Evolutionary conservation across 805 yeast species (phyloP).

Genomic region (Nakazawaea ishiwadae): DNA sequence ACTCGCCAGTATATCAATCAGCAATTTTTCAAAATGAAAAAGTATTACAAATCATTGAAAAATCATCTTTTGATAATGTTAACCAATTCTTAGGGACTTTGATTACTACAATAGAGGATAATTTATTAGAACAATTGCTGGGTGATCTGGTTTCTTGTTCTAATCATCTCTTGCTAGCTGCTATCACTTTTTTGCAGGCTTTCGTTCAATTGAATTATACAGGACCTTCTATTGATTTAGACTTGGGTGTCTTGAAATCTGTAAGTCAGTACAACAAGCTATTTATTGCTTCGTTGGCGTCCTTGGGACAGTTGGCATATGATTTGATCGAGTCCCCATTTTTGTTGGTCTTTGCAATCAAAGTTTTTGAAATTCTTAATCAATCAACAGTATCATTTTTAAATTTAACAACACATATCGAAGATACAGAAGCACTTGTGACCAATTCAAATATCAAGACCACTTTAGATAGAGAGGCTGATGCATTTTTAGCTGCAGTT

Average conservation of each 20-base stretch:
- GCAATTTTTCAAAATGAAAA: neutral
- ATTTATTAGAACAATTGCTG: neutral
- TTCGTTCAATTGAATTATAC: conserved; percentile 78
- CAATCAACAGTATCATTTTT: conserved; percentile 25
- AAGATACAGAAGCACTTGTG: conserved; percentile 20
- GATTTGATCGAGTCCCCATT: conserved; percentile 49
- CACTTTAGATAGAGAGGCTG: conserved; percentile 15
- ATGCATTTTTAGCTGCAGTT: conserved; percentile 40
- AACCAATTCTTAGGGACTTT: neutral
- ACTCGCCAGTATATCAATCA: neutral
- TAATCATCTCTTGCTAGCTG: conserved; percentile 27
- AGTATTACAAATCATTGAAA: neutral
- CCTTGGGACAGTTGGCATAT: conserved; percentile 72
- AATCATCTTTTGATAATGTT: neutral
- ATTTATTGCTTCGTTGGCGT: conserved; percentile 36
- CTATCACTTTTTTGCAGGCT: conserved; percentile 59
- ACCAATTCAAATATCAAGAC: conserved; percentile 16
- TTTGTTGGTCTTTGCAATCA: conserved; percentile 37
- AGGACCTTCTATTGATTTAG: conserved; percentile 61
- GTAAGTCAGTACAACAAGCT: conserved; percentile 4
- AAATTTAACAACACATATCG: conserved; percentile 12
- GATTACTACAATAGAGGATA: neutral
- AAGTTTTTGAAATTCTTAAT: conserved; percentile 38
- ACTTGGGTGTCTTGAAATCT: conserved; percentile 12
- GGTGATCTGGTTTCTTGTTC: neutral